Base-by-base conservation (phyloP, 2,329 filamentous ascomycete species). In the Sordariomycetes sp. region DNA sequence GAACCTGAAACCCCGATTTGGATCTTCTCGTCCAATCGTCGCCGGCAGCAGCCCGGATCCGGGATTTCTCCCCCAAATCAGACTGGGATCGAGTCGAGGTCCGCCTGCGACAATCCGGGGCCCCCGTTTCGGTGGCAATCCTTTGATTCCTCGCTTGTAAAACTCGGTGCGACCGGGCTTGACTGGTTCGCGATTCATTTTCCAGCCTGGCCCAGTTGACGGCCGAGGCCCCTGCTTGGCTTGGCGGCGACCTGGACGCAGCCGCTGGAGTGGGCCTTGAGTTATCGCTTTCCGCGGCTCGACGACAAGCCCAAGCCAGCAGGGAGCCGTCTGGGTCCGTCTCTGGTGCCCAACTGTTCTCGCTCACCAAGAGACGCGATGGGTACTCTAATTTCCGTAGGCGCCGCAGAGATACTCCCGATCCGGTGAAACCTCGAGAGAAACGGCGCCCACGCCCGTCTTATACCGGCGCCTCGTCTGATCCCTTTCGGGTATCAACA, bases 1-100 rank as follows among this genome's bases (percentile, higher is more conserved):
- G 28, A 57, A 57, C 55, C 55, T 57, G 55, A 57, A 57, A 57
- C 55, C 48, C 48, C n/a, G 34, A 14, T 22, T 18, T 22, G 24
- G 37, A 32, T 16, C 25, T 5, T 22, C 20, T 40, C 18, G 34
- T 40, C 55, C 55, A 57, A 57, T 57, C 46, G 48, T 22, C 28
- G 20, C 34, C 16, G 20, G 46, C 48, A 5, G 18, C 43, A 6
- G 24, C 28, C 24, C 46, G 25, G 43, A 37, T 43, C 32, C 20
- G 28, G 50, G 32, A 57, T 53, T 48, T 57, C 22, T 35, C 54
- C 16, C 24, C 11, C 34, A 28, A 25, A 43, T 20, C 25, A 34
- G 28, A 55, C 16, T 55, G 16, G 24, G 8, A n/a, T 43, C 32
- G 34, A 35, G 52, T 54, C 52, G 4, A 55, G 22, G 25, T 54